phyloP scores from a whole-genome alignment of 257 asterid genomes.

The Rauvolfia tetraphylla region DNA sequence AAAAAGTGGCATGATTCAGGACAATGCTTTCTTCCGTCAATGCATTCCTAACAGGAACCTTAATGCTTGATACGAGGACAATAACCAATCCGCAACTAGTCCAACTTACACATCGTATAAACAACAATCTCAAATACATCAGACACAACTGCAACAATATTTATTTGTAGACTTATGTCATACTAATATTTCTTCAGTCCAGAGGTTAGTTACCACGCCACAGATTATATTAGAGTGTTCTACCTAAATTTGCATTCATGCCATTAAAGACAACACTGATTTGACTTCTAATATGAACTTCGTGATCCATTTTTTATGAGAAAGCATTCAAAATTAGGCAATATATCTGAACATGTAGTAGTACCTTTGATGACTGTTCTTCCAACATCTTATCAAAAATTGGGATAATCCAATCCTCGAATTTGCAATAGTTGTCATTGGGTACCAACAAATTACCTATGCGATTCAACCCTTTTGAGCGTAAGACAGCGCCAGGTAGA shows the following conservation, averaged over 20 bases:
- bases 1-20: constrained; percentile 10
- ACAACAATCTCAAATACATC: neutral
- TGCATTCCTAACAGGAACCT: neutral
- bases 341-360: neutral
- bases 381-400: constrained; percentile 84
- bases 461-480: constrained; percentile 88
- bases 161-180: neutral
- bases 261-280: neutral
- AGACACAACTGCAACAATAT: neutral
- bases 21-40: neutral
- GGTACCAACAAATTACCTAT: constrained; percentile 92
- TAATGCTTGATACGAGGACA: neutral
- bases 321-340: neutral
- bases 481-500: constrained; percentile 74
- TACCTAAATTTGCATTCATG: neutral
- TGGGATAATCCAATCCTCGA: constrained; percentile 92
- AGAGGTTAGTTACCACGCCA: neutral
- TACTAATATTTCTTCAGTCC: neutral
- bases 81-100: neutral
- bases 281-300: neutral
- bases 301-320: neutral
- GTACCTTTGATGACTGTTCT: constrained; percentile 68
- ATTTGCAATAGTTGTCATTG: constrained; percentile 89
- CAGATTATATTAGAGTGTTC: neutral
- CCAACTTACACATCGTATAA: neutral